phyloP scores from a whole-genome alignment of 1,284 basidiomycete genomes.

The Marasmius oreades region DNA sequence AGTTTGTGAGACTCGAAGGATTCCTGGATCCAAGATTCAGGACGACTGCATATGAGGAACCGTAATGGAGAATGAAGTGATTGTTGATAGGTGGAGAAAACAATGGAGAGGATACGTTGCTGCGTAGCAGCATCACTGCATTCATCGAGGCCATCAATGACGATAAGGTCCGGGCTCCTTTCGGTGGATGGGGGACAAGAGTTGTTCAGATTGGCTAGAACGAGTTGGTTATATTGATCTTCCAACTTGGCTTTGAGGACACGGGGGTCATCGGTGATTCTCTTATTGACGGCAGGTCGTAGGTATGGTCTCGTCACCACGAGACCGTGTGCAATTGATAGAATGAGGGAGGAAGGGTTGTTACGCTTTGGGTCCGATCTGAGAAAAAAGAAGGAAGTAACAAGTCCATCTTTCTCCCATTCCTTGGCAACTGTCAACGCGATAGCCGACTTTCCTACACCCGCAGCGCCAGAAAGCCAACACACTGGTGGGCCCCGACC shows the following conservation, averaged over 20 bases:
- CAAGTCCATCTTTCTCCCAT: not conserved
- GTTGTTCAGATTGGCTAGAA: not conserved
- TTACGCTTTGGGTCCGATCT: constrained; percentile 4
- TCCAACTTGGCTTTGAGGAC: constrained; percentile 3
- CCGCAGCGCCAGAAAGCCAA: constrained; percentile 18
- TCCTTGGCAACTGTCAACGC: constrained; percentile 16
- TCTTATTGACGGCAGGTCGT: not conserved
- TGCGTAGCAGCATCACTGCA: not conserved
- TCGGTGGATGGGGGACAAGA: not conserved
- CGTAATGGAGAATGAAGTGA: constrained; percentile 16
- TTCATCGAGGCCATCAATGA: constrained; percentile 9
- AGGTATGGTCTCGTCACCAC: not conserved
- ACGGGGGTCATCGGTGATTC: not conserved
- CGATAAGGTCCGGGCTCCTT: not conserved
- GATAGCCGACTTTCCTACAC: constrained; percentile 19
- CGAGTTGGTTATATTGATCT: constrained; percentile 3
- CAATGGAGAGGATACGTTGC: not conserved
- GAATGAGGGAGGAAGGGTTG: not conserved
- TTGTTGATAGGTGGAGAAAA: not conserved
- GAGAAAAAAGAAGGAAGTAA: constrained; percentile 19
- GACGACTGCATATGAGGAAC: constrained; percentile 23
- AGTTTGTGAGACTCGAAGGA: constrained; percentile 4
- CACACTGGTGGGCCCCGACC: constrained; percentile 3
- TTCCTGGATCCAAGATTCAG: constrained; percentile 23
- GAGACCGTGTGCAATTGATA: constrained; percentile 4